phyloP scores from a whole-genome alignment of 768 basidiomycete genomes.

The Mycena galericulata region DNA sequence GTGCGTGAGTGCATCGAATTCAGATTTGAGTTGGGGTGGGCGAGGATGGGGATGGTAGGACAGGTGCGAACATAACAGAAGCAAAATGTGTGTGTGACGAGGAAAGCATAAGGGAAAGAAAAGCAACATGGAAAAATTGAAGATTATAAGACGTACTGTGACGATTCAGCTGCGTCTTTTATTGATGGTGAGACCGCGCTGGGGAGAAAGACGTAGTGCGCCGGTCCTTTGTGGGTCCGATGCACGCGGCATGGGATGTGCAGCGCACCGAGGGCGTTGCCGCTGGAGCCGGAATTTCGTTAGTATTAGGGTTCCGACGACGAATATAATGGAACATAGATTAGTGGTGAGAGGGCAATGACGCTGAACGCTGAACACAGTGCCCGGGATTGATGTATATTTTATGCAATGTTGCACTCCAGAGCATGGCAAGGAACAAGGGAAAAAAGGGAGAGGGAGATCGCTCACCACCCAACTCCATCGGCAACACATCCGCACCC shows the following conservation, averaged over 20 bases:
- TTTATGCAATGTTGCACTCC: conserved; percentile 6
- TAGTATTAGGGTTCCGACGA: neutral
- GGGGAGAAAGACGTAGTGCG: conserved; percentile 18
- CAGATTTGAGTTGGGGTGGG: conserved; percentile 5
- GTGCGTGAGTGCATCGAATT: conserved; percentile 1
- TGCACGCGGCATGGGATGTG: conserved; percentile 12
- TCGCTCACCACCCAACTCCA: conserved; percentile 15
- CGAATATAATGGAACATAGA: neutral
- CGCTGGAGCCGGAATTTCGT: neutral
- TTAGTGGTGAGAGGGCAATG: neutral
- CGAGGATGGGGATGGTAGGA: neutral
- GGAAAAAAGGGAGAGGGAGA: neutral
- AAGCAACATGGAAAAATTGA: neutral
- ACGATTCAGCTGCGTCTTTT: neutral
- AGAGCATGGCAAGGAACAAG: neutral
- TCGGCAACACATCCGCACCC: conserved; percentile 13
- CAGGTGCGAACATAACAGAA: neutral
- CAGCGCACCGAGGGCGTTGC: conserved; percentile 20
- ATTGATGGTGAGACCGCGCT: conserved; percentile 10
- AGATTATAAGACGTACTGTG: conserved; percentile 4
- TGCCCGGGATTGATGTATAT: conserved; percentile 14
- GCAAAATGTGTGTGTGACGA: neutral
- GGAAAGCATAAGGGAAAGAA: conserved; percentile 2
- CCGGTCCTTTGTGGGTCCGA: conserved; percentile 7
- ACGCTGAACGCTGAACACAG: neutral